Conservation (phyloP, 768 basidiomycete species). For the Trametes cubensis region DNA sequence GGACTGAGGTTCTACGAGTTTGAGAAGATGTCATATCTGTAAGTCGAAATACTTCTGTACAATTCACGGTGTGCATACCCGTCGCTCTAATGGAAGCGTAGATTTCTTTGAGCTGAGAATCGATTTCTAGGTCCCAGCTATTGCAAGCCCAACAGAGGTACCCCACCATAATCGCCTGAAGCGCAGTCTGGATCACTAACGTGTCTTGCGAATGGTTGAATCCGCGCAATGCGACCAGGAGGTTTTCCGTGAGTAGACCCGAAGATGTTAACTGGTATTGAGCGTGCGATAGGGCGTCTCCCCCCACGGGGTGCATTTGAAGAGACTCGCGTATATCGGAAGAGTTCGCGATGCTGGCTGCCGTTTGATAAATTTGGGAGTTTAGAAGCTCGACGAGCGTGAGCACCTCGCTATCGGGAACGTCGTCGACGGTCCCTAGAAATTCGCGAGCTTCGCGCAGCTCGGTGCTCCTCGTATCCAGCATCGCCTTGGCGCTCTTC, state of each 20-base stretch:
- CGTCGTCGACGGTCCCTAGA: constrained; percentile 45
- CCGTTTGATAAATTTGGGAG: constrained; percentile 50
- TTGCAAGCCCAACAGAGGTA: background rate
- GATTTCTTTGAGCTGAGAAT: background rate
- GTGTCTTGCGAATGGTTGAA: constrained; percentile 5
- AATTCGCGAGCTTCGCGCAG: constrained; percentile 50
- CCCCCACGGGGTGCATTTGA: too few relatives aligned
- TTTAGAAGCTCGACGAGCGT: constrained; percentile 49
- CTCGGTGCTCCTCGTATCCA: constrained; percentile 46
- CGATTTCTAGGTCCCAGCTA: constrained; percentile 8
- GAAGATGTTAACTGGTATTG: background rate
- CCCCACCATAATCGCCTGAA: constrained; percentile 5
- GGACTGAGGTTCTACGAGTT: constrained; percentile 16
- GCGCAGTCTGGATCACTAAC: constrained; percentile 9
- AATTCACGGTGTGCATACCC: constrained; percentile 5
- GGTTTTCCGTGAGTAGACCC: background rate
- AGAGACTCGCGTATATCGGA: too few relatives aligned
- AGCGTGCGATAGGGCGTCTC: background rate
- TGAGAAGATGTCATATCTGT: too few relatives aligned
- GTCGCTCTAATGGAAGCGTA: background rate
- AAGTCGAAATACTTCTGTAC: background rate
- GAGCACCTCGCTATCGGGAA: constrained; percentile 50
- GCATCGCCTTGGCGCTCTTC: constrained; percentile 24
- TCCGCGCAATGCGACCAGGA: background rate
- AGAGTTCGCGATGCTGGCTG: constrained; percentile 48